A percentile compares a stretch with the other conserved stretches of the same genome.
phyloP scores from a whole-genome alignment of 2,329 filamentous ascomycete species.

The Trichoderma endophyticum region DNA sequence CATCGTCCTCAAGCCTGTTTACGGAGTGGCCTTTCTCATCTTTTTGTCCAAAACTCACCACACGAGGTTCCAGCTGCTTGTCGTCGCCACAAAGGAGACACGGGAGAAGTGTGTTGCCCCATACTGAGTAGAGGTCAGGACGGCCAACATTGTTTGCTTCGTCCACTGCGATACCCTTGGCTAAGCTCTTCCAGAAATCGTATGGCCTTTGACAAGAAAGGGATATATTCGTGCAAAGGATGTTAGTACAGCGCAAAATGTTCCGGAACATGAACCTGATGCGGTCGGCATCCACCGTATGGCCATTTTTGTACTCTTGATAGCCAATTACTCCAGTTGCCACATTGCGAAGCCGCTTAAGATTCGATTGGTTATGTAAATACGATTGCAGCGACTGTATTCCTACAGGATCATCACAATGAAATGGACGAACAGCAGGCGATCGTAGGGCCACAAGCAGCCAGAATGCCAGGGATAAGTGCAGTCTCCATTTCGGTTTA shows the following conservation, averaged over 20 bases:
- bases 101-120: slow-evolving; percentile 25
- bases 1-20: neutral
- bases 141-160: neutral
- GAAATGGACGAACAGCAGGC: neutral
- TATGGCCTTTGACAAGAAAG: neutral
- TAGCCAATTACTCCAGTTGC: neutral
- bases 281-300: neutral
- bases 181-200: neutral
- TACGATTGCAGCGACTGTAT: slow-evolving; percentile 4
- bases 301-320: neutral
- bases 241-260: neutral
- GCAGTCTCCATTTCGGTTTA: slow-evolving; percentile 18
- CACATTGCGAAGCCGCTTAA: neutral
- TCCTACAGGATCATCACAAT: neutral
- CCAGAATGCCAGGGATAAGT: slow-evolving; percentile 21
- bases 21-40: neutral
- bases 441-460: slow-evolving; percentile 16
- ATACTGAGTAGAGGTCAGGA: slow-evolving; percentile 24
- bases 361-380: neutral
- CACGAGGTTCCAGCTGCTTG: slow-evolving; percentile 22
- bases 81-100: slow-evolving; percentile 25
- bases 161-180: neutral
- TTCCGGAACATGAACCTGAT: neutral
- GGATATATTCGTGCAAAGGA: neutral
- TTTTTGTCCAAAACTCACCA: slow-evolving; percentile 6